A percentile compares a stretch with the other conserved stretches of the same genome.
Evolutionary conservation across 2,329 filamentous ascomycete genomes (phyloP).

Genomic region (Cercospora sp.): DNA sequence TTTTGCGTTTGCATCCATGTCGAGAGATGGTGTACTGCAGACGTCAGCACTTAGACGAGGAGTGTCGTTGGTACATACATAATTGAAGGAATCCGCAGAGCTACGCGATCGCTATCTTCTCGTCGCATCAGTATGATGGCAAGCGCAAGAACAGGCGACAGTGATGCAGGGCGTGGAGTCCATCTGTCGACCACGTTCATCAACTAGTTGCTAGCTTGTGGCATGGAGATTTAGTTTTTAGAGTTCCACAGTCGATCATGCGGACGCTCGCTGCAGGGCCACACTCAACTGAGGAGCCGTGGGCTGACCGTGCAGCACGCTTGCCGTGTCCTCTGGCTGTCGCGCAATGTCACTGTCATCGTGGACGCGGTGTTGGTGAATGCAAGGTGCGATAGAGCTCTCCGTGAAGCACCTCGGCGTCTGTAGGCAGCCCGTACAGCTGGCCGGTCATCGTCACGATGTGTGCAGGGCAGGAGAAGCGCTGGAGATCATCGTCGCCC

Average conservation of each 20-base stretch:
- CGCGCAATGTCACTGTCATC: not conserved
- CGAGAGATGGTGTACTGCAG: not conserved
- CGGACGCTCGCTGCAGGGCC: not conserved
- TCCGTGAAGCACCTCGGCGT: not conserved
- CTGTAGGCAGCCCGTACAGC: not conserved
- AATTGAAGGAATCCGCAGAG: not conserved
- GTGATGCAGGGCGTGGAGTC: not conserved
- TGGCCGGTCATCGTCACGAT: not conserved
- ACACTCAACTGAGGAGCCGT: not conserved
- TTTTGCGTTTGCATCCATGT: not conserved
- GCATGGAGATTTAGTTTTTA: not conserved
- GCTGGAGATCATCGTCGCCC: not conserved
- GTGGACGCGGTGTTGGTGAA: not conserved
- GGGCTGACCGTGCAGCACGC: not conserved
- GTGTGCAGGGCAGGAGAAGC: not conserved
- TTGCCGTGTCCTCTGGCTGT: not conserved
- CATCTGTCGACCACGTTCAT: not conserved
- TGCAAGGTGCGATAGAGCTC: not conserved
- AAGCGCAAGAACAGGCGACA: not conserved
- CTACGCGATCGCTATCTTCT: not conserved
- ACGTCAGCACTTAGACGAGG: not conserved
- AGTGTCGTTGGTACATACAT: not conserved
- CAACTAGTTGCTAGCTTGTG: not conserved
- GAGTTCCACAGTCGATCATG: conserved; percentile 4
- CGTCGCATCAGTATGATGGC: not conserved